Percentiles rank a stretch among this genome's conserved stretches.
These are phyloP conservation scores for Candida succiphila DNA, from an alignment of 805 yeast species.

Conservation along the genomic window DNA sequence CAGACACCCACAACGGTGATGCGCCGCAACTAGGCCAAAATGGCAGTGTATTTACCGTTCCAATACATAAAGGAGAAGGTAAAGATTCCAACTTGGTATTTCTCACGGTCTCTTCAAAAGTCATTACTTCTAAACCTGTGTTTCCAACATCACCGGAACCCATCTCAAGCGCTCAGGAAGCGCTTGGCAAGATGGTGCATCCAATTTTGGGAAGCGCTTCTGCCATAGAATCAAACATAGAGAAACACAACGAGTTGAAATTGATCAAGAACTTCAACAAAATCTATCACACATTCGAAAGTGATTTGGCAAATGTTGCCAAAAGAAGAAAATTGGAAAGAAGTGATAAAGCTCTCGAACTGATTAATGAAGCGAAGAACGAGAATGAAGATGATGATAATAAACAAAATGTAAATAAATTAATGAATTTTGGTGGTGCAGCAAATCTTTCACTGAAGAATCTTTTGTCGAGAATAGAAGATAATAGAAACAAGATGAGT, in stretches of 20 bases:
- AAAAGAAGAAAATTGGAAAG: constrained; percentile 72
- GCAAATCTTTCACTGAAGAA: constrained; percentile 75
- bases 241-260: constrained; percentile 24
- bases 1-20: constrained; percentile 1
- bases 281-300: constrained; percentile 68
- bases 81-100: constrained; percentile 5
- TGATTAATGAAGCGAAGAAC: constrained; percentile 14
- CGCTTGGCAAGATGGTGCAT: constrained; percentile 23
- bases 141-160: constrained; percentile 18
- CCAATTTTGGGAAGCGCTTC: constrained; percentile 25
- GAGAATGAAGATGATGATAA: constrained; percentile 10
- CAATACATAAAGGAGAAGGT: neutral
- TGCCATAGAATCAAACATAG: constrained; percentile 32
- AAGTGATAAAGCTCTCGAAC: constrained; percentile 60
- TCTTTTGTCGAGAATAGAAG: constrained; percentile 67
- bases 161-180: constrained; percentile 18
- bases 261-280: constrained; percentile 57
- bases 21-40: no score
- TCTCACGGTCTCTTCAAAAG: constrained; percentile 8
- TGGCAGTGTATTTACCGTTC: no score
- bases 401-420: constrained; percentile 16
- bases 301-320: constrained; percentile 64
- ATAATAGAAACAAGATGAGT: constrained; percentile 61
- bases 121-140: constrained; percentile 17
- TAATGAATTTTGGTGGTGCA: constrained; percentile 42